Evolutionary conservation across 2,329 filamentous ascomycete species (phyloP), one percentile per base, ranked within the genome.

Genomic region (Ceratocystis eucalypticola): DNA sequence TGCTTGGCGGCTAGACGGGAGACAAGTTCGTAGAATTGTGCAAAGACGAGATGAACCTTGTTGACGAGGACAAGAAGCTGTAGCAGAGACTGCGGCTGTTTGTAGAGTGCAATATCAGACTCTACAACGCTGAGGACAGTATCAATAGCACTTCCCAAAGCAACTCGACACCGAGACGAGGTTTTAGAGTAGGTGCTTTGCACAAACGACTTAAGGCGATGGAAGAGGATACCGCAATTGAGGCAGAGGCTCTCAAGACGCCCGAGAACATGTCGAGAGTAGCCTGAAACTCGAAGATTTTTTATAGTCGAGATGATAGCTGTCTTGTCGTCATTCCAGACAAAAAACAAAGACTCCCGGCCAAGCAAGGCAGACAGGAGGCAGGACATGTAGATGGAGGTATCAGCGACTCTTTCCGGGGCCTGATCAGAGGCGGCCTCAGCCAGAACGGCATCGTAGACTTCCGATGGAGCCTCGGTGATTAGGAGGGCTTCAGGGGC

Each of bases 331-430:
- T 78, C 73, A 63, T 86, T 77, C 79, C 84, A 90, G 0, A 75
- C 72, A 73, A 90, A 94, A 44, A 94, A 80, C 1, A 88, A 78
- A 0, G 89, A 92, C 48, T 85, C 86, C 61, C 88, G 80, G 0
- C 89, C 89, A 5, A 91, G 80, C 0, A 84, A 83, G 0, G 93
- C 77, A 12, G 84, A 82, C 68, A 88, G 77, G 0, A 93, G 76
- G 10, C 85, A 86, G 20, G 79, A 74, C 62, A 79, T 74, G 71
- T 84, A 87, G 4, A 77, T 72, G 22, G 74, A 76, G 1, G 77
- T 74, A 62, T 83, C 77, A 2, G 10, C 82, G 72, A 12, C 77
- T 73, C 5, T 77, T 72, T 2, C 75, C 71, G 6, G 70, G 44
- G 79, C 71, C 65, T 74, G 77, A 68, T 79, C 81, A 30, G 73